Evolutionary conservation across 352 stramenopile species (phyloP).

Genomic region (Phytophthora macrochlamydospora): DNA sequence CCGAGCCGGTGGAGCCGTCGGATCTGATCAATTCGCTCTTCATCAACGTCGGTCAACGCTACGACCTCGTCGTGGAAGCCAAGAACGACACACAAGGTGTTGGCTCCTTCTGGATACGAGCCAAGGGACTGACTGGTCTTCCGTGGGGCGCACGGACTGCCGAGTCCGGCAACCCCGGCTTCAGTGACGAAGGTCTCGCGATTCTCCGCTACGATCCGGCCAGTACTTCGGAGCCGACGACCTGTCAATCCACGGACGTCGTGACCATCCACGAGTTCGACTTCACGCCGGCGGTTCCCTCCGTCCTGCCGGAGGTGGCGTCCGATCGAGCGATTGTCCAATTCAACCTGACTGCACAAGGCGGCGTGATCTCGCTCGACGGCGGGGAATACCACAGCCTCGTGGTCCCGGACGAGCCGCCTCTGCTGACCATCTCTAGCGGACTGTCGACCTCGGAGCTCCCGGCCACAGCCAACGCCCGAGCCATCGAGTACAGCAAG

Average conservation of each 20-base stretch:
- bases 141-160: conserved; percentile 19
- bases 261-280: conserved; percentile 17
- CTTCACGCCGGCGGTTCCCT: conserved; percentile 4
- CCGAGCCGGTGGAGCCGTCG: conserved; percentile 13
- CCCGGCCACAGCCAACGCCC: conserved; percentile 15
- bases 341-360: conserved; percentile 18
- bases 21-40: conserved; percentile 15
- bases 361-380: conserved; percentile 30
- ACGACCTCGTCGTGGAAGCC: conserved; percentile 27
- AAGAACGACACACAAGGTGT: conserved; percentile 1
- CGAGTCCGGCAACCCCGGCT: neutral
- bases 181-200: conserved; percentile 19
- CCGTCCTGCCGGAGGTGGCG: conserved; percentile 12
- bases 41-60: conserved; percentile 32
- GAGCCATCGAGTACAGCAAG: conserved; percentile 20
- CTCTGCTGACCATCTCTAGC: conserved; percentile 22
- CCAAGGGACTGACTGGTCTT: conserved; percentile 7
- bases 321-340: conserved; percentile 31
- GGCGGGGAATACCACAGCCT: conserved; percentile 24
- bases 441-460: conserved; percentile 19
- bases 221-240: conserved; percentile 7
- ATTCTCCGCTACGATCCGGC: conserved; percentile 21
- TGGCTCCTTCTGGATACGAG: conserved; percentile 27
- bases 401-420: conserved; percentile 17
- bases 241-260: neutral